Evolutionary conservation across 179 eudicot species (phyloP), one percentile per base, ranked within the genome.

Genomic region (Nepenthes alata): DNA sequence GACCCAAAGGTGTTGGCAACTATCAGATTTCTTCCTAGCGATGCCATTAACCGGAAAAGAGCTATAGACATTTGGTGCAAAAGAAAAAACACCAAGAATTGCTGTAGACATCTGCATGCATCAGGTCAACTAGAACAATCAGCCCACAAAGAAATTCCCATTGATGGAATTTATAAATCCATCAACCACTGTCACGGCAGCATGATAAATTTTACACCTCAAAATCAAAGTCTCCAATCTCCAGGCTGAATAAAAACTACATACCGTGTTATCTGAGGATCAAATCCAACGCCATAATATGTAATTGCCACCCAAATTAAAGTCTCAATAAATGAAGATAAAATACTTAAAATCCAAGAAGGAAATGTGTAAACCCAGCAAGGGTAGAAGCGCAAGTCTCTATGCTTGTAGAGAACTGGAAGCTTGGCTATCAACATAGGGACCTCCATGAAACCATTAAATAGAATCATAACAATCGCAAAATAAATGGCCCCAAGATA

Each of bases 1-100:
- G 91, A 85, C 25, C 95, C 95, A 61, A 87, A 87, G 49, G 95
- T 85, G 61, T 87, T 85, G 48, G 95, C 91, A n/a, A 87, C 88
- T 55, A 87, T 74, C 75, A 87, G 60, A 72, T 81, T 87, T 64
- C 95, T 77, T 49, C 95, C 95, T 52, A 87, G 72, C 37, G 88
- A 80, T 58, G 86, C 95, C 83, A 85, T 85, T 57, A 83, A 78
- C 59, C 95, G 91, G 60, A 85, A 85, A 57, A 87, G 83, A 36
- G 70, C 77, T 37, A 85, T 79, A 12, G 95, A 85, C 95, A 87
- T 85, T 72, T 87, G 95, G 70, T 87, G 86, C 74, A 85, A 68
- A 61, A 81, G 80, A 67, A 87, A 82, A 65, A 77, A 78, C 67
- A 87, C 38, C 61, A 85, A 45, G 68, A 82, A 83, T 73, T 87